Base-by-base conservation (phyloP, 78 protist species). In the Capsaspora owczarzaki region DNA sequence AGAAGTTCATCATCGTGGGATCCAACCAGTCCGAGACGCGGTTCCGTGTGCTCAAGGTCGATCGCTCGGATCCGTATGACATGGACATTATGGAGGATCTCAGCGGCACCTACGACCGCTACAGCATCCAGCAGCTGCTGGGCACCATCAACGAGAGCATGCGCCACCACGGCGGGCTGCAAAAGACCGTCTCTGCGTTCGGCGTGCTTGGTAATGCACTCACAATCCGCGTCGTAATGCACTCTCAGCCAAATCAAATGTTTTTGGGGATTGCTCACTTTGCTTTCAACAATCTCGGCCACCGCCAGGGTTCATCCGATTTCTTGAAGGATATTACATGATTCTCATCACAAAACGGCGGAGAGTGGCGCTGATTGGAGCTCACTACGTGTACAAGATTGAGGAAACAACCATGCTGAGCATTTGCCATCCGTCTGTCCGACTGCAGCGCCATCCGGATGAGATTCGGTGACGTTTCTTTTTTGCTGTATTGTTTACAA, bases 271-370 rank as follows among this genome's bases (percentile, higher is more conserved):
- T n/a, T n/a, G n/a, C n/a, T n/a, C n/a, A n/a, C n/a, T n/a, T n/a
- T n/a, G n/a, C n/a, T n/a, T n/a, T n/a, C n/a, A n/a, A n/a, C n/a
- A n/a, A n/a, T n/a, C n/a, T n/a, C n/a, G n/a, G n/a, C n/a, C n/a
- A n/a, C n/a, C 33, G 10, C 33, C 66, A 56, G 98, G 96, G 10
- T 89, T 92, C 80, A 74, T 91, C 27, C 79, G 93, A 40, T 93
- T 96, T 60, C 49, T 90, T 6, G 85, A 86, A 49, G 95, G 98
- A 22, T 92, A 86, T 76, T 93, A 93, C 86, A 79, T 96, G 85
- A 66, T 94, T 10, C 66, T 93, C 33, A 80, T 92, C 29, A 93
- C 97, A n/a, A 72, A 80, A 38, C 35, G 93, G 37, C 43, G 80
- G 23, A 38, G 82, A 22, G 96, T 91, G 40, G 97, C 91, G 19